Percentiles rank a stretch among this genome's conserved stretches.
These are phyloP conservation scores for Pichia norvegensis DNA, from an alignment of 1,139 yeast species.

Conservation along the genomic window DNA sequence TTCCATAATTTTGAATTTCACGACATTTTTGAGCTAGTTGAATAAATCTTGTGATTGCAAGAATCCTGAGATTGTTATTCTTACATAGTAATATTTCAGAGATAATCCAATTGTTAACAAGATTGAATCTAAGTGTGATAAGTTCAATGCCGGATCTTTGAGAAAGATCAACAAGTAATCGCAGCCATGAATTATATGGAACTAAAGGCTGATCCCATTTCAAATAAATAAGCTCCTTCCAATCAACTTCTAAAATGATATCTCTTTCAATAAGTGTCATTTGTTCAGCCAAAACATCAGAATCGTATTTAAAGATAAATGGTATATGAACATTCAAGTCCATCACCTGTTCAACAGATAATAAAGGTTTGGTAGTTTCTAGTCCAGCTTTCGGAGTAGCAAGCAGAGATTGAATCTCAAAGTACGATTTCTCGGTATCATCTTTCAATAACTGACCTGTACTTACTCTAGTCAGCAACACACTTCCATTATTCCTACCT, in stretches of 20 bases:
- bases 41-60: slow-evolving; percentile 69
- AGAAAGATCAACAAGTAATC: slow-evolving; percentile 42
- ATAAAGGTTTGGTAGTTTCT: slow-evolving; percentile 9
- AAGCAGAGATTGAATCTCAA: slow-evolving; percentile 24
- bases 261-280: slow-evolving; percentile 83
- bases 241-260: slow-evolving; percentile 75
- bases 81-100: slow-evolving; percentile 76
- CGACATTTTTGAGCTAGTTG: slow-evolving; percentile 74
- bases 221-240: slow-evolving; percentile 81
- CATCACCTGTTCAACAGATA: slow-evolving; percentile 33
- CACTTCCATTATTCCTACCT: slow-evolving; percentile 8
- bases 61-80: slow-evolving; percentile 48
- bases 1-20: slow-evolving; percentile 70
- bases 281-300: slow-evolving; percentile 64
- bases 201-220: slow-evolving; percentile 62
- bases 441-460: slow-evolving; percentile 13
- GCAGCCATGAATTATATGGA: slow-evolving; percentile 83
- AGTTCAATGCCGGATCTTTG: slow-evolving; percentile 65
- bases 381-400: slow-evolving; percentile 21
- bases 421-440: slow-evolving; percentile 18
- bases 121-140: slow-evolving; percentile 80
- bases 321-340: slow-evolving; percentile 53
- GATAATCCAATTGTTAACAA: slow-evolving; percentile 87
- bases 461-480: slow-evolving; percentile 11
- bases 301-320: slow-evolving; percentile 64